These are phyloP conservation scores for Marchantia paleacea DNA, from an alignment of 225 moss, liverwort and hornwort species.

Conservation along the genomic window DNA sequence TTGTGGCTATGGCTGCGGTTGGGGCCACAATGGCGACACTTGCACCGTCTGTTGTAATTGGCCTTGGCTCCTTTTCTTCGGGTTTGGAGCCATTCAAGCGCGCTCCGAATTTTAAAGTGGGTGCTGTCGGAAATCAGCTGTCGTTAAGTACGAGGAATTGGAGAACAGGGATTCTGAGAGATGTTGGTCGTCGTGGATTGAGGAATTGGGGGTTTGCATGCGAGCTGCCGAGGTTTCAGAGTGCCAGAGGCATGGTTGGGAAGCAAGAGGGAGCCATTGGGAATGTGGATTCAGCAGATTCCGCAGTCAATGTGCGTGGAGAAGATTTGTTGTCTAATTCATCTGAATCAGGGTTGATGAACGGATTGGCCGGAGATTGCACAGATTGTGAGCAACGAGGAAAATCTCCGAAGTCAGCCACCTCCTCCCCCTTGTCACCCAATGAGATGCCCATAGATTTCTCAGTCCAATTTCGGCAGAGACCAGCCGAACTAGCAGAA, in stretches of 20 bases:
- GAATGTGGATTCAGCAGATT: not conserved
- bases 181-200: not conserved
- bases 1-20: conserved; percentile 16
- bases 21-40: conserved; percentile 8
- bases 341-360: not conserved
- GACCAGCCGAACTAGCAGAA: not conserved
- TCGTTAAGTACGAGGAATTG: not conserved
- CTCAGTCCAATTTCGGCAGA: not conserved
- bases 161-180: not conserved
- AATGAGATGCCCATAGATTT: not conserved
- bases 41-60: not conserved
- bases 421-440: not conserved
- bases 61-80: conserved; percentile 5
- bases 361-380: not conserved
- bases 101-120: too few relatives aligned
- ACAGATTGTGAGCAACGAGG: not conserved
- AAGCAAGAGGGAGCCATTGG: not conserved
- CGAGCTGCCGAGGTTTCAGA: not conserved
- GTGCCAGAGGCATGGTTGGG: not conserved
- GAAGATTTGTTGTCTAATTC: not conserved
- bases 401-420: not conserved
- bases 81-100: not conserved
- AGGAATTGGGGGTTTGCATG: not conserved
- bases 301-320: not conserved
- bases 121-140: not conserved